These are phyloP conservation scores for Backusella liffmaniae DNA, from an alignment of 192 early-diverging fungal species.

Conservation along the genomic window DNA sequence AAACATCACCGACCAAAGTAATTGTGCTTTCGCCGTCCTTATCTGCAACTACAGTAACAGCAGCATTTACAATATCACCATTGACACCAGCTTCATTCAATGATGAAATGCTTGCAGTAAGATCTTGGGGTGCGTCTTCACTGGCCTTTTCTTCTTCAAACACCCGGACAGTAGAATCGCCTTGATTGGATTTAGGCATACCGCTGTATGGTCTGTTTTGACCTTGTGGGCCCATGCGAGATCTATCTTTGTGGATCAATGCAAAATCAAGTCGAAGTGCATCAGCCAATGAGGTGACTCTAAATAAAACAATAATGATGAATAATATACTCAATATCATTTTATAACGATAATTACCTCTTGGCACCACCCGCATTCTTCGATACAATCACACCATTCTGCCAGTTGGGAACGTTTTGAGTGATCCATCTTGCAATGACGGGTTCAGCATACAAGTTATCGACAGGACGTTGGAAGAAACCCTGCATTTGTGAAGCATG, in stretches of 20 bases:
- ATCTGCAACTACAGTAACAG: conserved; percentile 35
- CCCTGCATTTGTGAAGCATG: conserved; percentile 93
- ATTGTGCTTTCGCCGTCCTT: conserved; percentile 38
- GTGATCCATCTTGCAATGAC: conserved; percentile 87
- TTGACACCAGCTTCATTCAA: conserved; percentile 25
- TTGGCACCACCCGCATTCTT: conserved; percentile 98
- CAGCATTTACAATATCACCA: conserved; percentile 30
- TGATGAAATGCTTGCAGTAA: conserved; percentile 30
- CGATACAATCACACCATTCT: conserved; percentile 90
- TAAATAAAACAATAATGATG: conserved; percentile 2
- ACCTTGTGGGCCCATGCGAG: conserved; percentile 40
- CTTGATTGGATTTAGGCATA: conserved; percentile 20
- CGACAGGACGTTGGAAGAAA: conserved; percentile 88
- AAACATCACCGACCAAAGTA: conserved; percentile 92
- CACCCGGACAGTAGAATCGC: not conserved
- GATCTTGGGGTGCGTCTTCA: conserved; percentile 5
- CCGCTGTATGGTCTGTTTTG: conserved; percentile 32
- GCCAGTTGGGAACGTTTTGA: conserved; percentile 84
- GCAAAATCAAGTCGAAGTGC: conserved; percentile 90
- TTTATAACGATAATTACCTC: conserved; percentile 46
- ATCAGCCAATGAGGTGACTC: conserved; percentile 90
- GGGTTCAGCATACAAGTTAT: conserved; percentile 95
- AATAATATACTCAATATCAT: not conserved
- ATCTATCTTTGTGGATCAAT: conserved; percentile 88
- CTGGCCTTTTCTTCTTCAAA: conserved; percentile 11